phyloP scores from a whole-genome alignment of 768 basidiomycete species.

The Fomitopsis serialis region DNA sequence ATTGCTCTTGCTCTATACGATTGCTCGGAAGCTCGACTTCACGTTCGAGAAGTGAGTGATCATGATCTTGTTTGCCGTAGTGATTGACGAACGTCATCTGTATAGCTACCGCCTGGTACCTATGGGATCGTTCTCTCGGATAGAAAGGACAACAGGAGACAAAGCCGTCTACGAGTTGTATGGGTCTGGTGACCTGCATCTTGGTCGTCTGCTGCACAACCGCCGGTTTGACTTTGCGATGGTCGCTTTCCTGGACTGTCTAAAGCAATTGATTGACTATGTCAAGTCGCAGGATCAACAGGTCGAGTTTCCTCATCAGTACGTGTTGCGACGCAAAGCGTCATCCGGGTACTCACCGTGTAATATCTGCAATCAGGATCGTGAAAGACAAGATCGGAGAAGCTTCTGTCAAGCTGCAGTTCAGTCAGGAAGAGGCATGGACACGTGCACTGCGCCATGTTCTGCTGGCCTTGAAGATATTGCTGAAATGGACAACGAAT shows the following conservation, averaged over 20 bases:
- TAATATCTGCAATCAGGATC: conserved; percentile 44
- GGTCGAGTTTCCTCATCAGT: conserved; percentile 87
- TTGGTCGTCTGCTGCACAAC: conserved; percentile 88
- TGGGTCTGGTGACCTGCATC: conserved; percentile 88
- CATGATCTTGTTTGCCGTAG: not conserved
- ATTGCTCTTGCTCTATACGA: conserved; percentile 82
- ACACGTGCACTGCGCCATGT: conserved; percentile 91
- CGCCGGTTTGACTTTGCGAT: conserved; percentile 94
- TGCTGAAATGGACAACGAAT: conserved; percentile 82
- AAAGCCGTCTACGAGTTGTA: conserved; percentile 88
- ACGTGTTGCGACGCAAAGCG: conserved; percentile 28
- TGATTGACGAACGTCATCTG: not conserved
- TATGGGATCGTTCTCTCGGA: conserved; percentile 91
- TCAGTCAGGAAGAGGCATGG: conserved; percentile 95
- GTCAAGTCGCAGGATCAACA: conserved; percentile 67
- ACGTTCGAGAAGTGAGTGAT: conserved; percentile 72
- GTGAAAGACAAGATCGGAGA: conserved; percentile 94
- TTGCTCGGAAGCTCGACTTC: conserved; percentile 88
- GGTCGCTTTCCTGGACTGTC: conserved; percentile 93
- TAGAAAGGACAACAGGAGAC: conserved; percentile 79
- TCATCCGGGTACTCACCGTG: not conserved
- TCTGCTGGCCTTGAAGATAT: conserved; percentile 80
- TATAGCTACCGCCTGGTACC: conserved; percentile 84
- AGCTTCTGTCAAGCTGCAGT: conserved; percentile 89
- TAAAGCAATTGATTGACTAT: conserved; percentile 87